Percentiles rank a stretch among this genome's conserved stretches.
Evolutionary conservation across 306 rosid genomes (phyloP).

Genomic region (Quercus parvula): DNA sequence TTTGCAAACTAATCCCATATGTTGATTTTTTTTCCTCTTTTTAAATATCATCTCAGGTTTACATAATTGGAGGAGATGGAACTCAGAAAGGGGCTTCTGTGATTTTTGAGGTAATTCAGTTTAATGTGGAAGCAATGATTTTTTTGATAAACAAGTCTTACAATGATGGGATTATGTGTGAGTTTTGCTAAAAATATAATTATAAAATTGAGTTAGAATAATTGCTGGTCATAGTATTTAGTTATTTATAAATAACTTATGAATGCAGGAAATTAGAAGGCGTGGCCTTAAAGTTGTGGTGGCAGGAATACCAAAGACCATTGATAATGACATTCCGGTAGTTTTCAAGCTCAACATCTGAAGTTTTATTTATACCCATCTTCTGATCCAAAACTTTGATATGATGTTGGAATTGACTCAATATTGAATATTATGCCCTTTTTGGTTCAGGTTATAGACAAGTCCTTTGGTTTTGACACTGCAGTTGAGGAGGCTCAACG

Average conservation of each 20-base stretch:
- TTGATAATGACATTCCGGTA: slow-evolving; percentile 59
- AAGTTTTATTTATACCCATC: not conserved
- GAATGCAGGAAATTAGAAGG: slow-evolving; percentile 45
- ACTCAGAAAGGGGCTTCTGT: slow-evolving; percentile 51
- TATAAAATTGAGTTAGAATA: not conserved
- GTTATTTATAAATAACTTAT: not conserved
- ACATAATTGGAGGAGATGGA: slow-evolving; percentile 54
- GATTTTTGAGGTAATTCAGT: slow-evolving; percentile 40
- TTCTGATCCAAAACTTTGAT: not conserved
- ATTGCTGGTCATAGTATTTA: not conserved
- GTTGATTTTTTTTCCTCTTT: not conserved
- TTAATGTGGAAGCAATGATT: not conserved
- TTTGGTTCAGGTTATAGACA: slow-evolving; percentile 48
- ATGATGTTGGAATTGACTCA: not conserved
- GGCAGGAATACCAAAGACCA: slow-evolving; percentile 62
- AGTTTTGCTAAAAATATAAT: not conserved
- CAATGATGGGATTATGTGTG: not conserved
- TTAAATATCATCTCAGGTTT: slow-evolving; percentile 28
- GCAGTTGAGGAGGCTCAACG: slow-evolving; percentile 69
- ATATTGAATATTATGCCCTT: not conserved
- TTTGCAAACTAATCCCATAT: not conserved
- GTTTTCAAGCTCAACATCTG: not conserved
- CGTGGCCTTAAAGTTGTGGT: slow-evolving; percentile 55
- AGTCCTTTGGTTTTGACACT: slow-evolving; percentile 59
- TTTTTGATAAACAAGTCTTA: not conserved